A percentile compares a stretch with the other conserved stretches of the same genome.
phyloP scores from a whole-genome alignment of 1,284 basidiomycete genomes.

The Leccinum fallax region DNA sequence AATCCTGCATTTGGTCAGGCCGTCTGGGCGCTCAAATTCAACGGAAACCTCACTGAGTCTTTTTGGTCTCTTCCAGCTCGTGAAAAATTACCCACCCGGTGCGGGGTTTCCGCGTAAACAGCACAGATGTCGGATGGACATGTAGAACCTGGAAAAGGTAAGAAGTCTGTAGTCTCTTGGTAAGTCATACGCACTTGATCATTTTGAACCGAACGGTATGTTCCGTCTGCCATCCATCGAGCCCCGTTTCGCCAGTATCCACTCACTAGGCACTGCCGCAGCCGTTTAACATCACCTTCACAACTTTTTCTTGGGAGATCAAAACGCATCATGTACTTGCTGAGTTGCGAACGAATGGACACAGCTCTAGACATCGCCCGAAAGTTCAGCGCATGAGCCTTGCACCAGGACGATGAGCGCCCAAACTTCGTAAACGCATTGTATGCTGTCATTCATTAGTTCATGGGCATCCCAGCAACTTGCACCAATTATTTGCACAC shows the following conservation, averaged over 20 bases:
- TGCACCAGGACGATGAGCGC: slow-evolving; percentile 86
- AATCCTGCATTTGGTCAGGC: slow-evolving; percentile 40
- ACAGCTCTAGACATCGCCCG: slow-evolving; percentile 90
- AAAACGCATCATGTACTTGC: slow-evolving; percentile 91
- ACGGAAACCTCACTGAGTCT: slow-evolving; percentile 65
- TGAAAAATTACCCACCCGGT: slow-evolving; percentile 95
- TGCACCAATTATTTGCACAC: slow-evolving; percentile 41
- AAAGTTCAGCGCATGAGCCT: slow-evolving; percentile 89
- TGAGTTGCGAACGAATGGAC: slow-evolving; percentile 89
- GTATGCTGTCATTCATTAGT: slow-evolving; percentile 60
- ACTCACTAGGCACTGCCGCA: slow-evolving; percentile 85
- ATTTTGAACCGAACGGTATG: slow-evolving; percentile 83
- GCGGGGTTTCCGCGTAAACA: slow-evolving; percentile 90
- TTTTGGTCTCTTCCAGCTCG: slow-evolving; percentile 95
- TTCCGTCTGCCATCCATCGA: slow-evolving; percentile 86
- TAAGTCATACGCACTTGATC: slow-evolving; percentile 58
- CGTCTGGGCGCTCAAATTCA: neutral
- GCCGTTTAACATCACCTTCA: slow-evolving; percentile 76
- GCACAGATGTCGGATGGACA: slow-evolving; percentile 91
- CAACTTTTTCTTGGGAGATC: slow-evolving; percentile 78
- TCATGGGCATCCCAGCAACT: slow-evolving; percentile 9
- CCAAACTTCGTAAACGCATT: slow-evolving; percentile 90
- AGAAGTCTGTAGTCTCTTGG: neutral
- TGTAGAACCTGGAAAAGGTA: slow-evolving; percentile 63
- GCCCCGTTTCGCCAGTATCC: slow-evolving; percentile 97